phyloP scores from a whole-genome alignment of 441 rosid species.

The Euphorbia celastroides region DNA sequence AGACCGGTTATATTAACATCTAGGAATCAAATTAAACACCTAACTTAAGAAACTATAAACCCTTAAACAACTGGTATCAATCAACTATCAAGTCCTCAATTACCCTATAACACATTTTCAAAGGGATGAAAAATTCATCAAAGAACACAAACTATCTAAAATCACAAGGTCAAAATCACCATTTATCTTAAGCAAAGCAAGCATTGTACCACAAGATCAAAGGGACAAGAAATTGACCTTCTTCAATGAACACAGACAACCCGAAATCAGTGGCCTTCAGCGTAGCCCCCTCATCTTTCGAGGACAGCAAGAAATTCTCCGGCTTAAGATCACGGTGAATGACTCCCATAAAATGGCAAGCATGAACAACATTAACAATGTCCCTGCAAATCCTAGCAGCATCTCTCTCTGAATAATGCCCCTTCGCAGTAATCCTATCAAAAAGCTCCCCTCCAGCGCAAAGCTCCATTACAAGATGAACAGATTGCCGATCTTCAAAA shows the following conservation, averaged over 20 bases:
- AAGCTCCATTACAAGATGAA: constrained; percentile 93
- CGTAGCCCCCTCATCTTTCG: constrained; percentile 59
- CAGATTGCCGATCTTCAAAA: constrained; percentile 76
- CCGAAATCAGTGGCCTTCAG: constrained; percentile 94
- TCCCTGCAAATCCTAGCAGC: constrained; percentile 68
- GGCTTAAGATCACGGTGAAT: constrained; percentile 94
- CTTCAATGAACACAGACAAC: constrained; percentile 80
- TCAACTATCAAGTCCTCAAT: no score
- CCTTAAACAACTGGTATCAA: background rate
- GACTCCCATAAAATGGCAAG: constrained; percentile 92
- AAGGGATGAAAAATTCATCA: background rate
- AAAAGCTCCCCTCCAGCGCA: constrained; percentile 98
- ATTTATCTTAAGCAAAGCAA: no score
- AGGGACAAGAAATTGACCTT: constrained; percentile 43
- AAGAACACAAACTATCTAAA: no score
- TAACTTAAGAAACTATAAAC: background rate
- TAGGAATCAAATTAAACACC: background rate
- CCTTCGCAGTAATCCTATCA: constrained; percentile 69
- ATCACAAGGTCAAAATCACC: no score
- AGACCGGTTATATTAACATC: background rate
- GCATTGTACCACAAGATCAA: background rate
- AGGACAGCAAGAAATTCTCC: constrained; percentile 78
- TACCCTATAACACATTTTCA: background rate
- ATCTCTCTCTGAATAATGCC: constrained; percentile 85
- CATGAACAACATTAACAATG: constrained; percentile 76